A percentile compares a stretch with the other conserved stretches of the same genome.
These are phyloP conservation scores for Phytophthora fragariae DNA, from an alignment of 352 stramenopile genomes.

Conservation along the genomic window DNA sequence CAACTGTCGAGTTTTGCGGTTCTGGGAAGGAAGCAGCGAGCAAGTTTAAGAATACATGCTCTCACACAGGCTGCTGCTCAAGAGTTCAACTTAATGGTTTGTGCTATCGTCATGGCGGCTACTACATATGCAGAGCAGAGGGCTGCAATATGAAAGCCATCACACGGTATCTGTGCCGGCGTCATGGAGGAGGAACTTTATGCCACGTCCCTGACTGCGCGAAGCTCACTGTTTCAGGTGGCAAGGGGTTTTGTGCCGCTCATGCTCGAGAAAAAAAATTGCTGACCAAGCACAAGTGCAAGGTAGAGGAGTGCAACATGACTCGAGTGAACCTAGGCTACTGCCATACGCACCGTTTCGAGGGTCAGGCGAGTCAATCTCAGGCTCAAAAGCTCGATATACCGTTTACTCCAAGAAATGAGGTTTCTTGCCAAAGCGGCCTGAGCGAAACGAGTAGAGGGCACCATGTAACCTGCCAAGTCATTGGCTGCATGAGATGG, in stretches of 20 bases:
- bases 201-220: background rate
- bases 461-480: background rate
- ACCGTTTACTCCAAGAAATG: background rate
- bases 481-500: slow-evolving; percentile 4
- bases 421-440: background rate
- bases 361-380: background rate
- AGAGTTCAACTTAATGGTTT: slow-evolving; percentile 1
- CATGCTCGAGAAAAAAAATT: background rate
- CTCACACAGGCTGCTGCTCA: background rate
- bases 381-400: background rate
- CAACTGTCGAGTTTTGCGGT: background rate
- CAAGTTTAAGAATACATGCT: slow-evolving; percentile 3
- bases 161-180: background rate
- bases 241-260: background rate
- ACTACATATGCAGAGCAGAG: background rate
- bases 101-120: slow-evolving; percentile 3
- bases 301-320: background rate
- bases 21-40: background rate
- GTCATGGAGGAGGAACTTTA: background rate
- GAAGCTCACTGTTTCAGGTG: background rate
- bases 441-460: background rate
- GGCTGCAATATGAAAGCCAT: background rate
- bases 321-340: background rate
- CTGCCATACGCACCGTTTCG: background rate
- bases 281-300: background rate